Evolutionary conservation across 73 alveolate genomes (phyloP).

Genomic region (Paramecium pentaurelia): DNA sequence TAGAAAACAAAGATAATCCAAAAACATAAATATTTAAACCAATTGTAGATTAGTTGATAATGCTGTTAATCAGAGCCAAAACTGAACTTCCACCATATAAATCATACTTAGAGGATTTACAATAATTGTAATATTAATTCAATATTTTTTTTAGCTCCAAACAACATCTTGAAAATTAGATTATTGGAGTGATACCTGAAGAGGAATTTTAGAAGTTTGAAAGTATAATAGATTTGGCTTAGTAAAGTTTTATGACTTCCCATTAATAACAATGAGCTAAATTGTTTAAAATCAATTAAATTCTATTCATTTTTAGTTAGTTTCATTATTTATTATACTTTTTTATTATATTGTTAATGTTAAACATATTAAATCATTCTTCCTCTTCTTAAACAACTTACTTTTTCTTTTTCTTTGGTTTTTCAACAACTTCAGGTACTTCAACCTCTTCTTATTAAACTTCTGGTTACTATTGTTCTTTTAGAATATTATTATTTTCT

Average conservation of each 20-base stretch:
- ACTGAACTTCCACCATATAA: conserved; percentile 6
- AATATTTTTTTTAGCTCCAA: not conserved
- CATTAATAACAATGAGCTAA: not conserved
- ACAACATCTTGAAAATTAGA: not conserved
- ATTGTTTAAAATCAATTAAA: not conserved
- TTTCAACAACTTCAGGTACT: not conserved
- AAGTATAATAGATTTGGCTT: not conserved
- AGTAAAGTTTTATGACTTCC: not conserved
- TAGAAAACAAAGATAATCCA: not conserved
- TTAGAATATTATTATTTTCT: conserved; percentile 43
- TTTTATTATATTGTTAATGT: not conserved
- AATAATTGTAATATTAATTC: not conserved
- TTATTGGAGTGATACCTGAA: not conserved
- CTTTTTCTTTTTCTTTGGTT: conserved; percentile 18
- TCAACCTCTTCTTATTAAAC: not conserved
- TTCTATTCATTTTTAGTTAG: not conserved
- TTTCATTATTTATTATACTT: not conserved
- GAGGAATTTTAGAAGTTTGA: not conserved
- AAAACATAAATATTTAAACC: not conserved
- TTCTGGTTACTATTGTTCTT: not conserved
- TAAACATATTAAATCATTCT: not conserved
- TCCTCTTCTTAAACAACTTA: not conserved
- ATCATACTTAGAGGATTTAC: not conserved
- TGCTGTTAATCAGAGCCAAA: not conserved
- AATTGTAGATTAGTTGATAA: not conserved